Base-by-base conservation (phyloP, 148 eudicot species). In the Hydrangea macrophylla region DNA sequence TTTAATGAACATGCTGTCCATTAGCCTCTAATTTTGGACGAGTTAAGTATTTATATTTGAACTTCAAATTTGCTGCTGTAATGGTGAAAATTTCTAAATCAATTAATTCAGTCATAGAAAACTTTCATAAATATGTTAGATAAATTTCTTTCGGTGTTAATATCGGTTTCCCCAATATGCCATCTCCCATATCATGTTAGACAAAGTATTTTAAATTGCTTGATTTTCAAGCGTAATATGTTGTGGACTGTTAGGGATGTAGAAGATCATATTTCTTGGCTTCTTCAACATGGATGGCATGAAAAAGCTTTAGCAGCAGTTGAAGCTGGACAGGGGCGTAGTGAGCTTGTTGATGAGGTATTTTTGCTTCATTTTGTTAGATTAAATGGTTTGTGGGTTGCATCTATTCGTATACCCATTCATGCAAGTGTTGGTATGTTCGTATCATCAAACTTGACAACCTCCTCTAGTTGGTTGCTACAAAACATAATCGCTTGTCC, bases 191-290 rank as follows among this genome's bases (percentile, higher is more conserved):
- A 15, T 22, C 31, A 3, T 11, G 12, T 72, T 56, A 40, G 31
- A 28, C 25, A 6, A 28, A 65, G 24, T 15, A 58, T 44, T 6
- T 0, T 63, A 18, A 25, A 30, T 45, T 40, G 22, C 23, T 39
- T 54, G 61, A 60, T 61, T 27, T 59, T 30, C 39, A 39, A 73
- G 37, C 25, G 17, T 28, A 36, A 66, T 54, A 24, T 53, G n/a
- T 42, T 55, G 24, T 24, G 60, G 44, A 58, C 70, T 79, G 67
- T 53, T 71, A 93, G 98, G 90, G 98, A 93, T 86, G 77, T 88
- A 64, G 98, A 93, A 82, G 98, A 94, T 79, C 98, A 90, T 80
- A 90, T 94, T 74, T 79, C 89, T 75, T 90, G 98, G 97, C 97
- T 94, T 71, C 92, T 94, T 73, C 92, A 94, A 71, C 98, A 89